Evolutionary conservation across 2,329 filamentous ascomycete genomes (phyloP).

Genomic region (Fusarium sp.): DNA sequence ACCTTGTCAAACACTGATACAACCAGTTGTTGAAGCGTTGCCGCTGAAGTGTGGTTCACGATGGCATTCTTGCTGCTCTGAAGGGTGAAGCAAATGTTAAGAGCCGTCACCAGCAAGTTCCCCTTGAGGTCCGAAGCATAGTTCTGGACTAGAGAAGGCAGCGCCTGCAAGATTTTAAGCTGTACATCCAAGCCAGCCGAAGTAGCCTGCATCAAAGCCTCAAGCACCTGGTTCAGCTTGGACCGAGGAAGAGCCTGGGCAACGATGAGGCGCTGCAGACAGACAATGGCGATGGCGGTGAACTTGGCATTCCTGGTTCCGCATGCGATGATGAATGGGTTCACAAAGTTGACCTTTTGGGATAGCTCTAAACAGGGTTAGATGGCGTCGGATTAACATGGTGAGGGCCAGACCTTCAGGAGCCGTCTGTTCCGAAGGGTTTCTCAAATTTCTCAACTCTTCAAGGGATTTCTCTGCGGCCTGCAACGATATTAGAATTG

Average conservation of each 20-base stretch:
- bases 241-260: conserved; percentile 79
- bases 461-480: conserved; percentile 93
- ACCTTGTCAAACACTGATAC: conserved; percentile 95
- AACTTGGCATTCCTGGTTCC: conserved; percentile 89
- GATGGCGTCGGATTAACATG: conserved; percentile 19
- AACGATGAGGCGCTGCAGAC: conserved; percentile 87
- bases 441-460: conserved; percentile 71
- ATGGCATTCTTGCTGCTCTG: conserved; percentile 92
- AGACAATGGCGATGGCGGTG: conserved; percentile 84
- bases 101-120: conserved; percentile 77
- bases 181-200: conserved; percentile 86
- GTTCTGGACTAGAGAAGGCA: conserved; percentile 89
- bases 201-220: conserved; percentile 85
- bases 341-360: conserved; percentile 81
- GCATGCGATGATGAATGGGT: conserved; percentile 93
- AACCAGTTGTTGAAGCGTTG: conserved; percentile 93
- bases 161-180: conserved; percentile 90
- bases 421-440: conserved; percentile 50
- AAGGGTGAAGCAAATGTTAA: conserved; percentile 91
- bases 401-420: conserved; percentile 46
- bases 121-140: conserved; percentile 83
- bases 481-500: conserved; percentile 52
- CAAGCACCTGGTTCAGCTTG: conserved; percentile 83
- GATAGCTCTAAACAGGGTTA: conserved; percentile 71
- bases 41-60: conserved; percentile 93